These are phyloP conservation scores for Castanospermum australe DNA, from an alignment of 306 rosid genomes.

Conservation along the genomic window DNA sequence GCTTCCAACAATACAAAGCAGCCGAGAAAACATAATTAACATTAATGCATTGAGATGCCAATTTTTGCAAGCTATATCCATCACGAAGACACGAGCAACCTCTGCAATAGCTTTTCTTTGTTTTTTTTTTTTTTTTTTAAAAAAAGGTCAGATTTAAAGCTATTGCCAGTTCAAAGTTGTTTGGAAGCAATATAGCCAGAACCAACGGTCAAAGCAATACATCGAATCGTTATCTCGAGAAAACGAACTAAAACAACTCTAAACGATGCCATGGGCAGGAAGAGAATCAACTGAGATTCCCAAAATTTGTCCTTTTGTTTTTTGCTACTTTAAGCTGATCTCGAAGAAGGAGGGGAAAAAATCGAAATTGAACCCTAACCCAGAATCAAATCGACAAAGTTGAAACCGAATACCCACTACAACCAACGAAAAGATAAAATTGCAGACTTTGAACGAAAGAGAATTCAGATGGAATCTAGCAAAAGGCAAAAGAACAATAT, in stretches of 20 bases:
- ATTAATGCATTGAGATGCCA: neutral
- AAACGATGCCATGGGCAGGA: neutral
- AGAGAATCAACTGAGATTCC: neutral
- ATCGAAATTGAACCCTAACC: constrained; percentile 13
- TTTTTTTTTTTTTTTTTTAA: neutral
- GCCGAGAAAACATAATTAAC: neutral
- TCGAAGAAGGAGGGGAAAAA: neutral
- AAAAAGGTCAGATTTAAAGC: constrained; percentile 1
- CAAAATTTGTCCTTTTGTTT: neutral
- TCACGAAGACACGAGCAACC: neutral
- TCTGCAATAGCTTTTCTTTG: neutral
- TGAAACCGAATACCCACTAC: neutral
- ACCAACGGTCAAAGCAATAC: constrained; percentile 11
- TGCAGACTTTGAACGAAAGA: neutral
- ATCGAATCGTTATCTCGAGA: neutral
- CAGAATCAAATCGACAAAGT: neutral
- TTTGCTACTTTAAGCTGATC: neutral
- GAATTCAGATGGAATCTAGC: neutral
- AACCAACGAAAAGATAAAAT: neutral
- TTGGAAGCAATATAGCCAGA: neutral
- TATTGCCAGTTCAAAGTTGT: constrained; percentile 22
- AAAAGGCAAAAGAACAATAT: neutral
- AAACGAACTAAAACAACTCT: neutral
- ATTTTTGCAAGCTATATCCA: neutral
- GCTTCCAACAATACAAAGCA: neutral